Conservation (phyloP, 1,284 basidiomycete species). For the Microbotryum lychnidis-dioicae region DNA sequence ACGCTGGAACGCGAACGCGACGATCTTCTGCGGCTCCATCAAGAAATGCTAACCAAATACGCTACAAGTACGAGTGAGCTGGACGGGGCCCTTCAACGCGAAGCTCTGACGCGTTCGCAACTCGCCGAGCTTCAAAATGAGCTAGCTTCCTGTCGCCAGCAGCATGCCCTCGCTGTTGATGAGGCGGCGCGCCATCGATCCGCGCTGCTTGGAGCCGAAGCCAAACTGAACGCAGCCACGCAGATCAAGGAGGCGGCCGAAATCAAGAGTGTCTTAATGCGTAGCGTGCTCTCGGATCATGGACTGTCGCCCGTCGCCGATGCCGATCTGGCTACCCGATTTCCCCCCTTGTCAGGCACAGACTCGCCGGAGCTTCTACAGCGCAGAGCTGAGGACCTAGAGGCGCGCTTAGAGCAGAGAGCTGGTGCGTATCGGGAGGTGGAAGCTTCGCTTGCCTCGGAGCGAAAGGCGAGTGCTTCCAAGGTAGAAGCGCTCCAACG, state of each 20-base stretch:
- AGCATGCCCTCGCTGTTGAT: constrained; percentile 61
- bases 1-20: constrained; percentile 69
- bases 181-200: constrained; percentile 57
- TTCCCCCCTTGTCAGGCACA: constrained; percentile 12
- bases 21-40: constrained; percentile 62
- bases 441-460: too few relatives aligned
- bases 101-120: constrained; percentile 60
- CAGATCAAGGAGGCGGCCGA: constrained; percentile 64
- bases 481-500: too few relatives aligned
- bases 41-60: constrained; percentile 51
- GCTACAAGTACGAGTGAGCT: constrained; percentile 48
- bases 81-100: constrained; percentile 57
- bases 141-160: constrained; percentile 64
- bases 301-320: constrained; percentile 61
- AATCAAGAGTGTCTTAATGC: constrained; percentile 69
- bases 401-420: constrained; percentile 54
- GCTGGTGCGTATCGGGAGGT: constrained; percentile 18
- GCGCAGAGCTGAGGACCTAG: constrained; percentile 62
- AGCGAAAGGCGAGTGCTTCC: too few relatives aligned
- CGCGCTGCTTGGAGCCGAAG: constrained; percentile 55
- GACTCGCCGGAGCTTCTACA: constrained; percentile 61
- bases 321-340: constrained; percentile 56
- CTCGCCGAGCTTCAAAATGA: constrained; percentile 65
- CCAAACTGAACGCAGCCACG: constrained; percentile 56
- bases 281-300: constrained; percentile 80